Evolutionary conservation across 2,329 filamentous ascomycete genomes (phyloP), one percentile per base, ranked within the genome.

Genomic region (Aureobasidium sp.): DNA sequence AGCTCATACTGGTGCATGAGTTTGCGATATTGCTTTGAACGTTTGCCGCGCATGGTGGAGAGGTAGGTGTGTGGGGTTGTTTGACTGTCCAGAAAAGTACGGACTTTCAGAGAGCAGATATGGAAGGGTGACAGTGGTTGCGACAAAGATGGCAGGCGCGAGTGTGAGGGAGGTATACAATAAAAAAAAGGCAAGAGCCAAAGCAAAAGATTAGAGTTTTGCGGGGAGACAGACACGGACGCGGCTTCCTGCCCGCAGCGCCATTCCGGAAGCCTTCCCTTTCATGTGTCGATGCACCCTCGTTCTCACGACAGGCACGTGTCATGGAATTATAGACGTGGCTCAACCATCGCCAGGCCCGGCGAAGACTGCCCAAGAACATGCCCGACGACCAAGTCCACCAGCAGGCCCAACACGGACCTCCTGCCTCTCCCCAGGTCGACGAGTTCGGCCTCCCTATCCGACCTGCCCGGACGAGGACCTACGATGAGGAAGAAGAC

Each of bases 1-100:
- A 93, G 83, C 72, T 87, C 86, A 82, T 92, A 96, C 72, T 93
- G 88, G 76, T 91, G 87, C 87, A 99, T 95, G 71, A 97, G 86
- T 85, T 97, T 97, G 72, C 87, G 85, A 74, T 91, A 91, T 70
- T 88, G 86, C 76, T 89, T 87, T 45, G 80, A 82, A 64, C 84
- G 80, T 76, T 89, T 90, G 60, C 85, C 86, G 70, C 85, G 81
- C 84, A 88, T 89, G 53, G 69, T 82, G 74, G 67, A 73, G 70
- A 73, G 70, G 70, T 12, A 15, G 2, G 11, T 36, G 20, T 48
- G n/a, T 8, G 25, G 17, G 20, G 3, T 31, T 29, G n/a, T 37
- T 6, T 8, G 62, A 7, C 44, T 57, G 31, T 34, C 20, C 51
- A 51, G 34, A 41, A 17, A n/a, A 27, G n/a, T 45, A 1, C 15